Conservation (phyloP, 1,139 yeast genomes). For the Kodamaea alishanica region DNA sequence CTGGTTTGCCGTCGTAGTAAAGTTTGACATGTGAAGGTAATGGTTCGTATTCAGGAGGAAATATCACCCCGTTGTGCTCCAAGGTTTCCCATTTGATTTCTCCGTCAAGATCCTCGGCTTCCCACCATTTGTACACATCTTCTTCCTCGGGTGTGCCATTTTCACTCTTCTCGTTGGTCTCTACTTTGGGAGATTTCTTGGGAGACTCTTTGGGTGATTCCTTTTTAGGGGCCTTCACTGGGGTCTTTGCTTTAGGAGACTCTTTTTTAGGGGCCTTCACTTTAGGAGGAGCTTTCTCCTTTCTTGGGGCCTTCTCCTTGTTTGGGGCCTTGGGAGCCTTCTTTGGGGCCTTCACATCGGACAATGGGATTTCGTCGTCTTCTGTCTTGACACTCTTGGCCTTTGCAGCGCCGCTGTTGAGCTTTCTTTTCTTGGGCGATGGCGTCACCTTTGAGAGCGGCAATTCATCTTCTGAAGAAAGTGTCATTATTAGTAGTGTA, state of each 20-base stretch:
- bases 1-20: constrained; percentile 71
- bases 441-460: constrained; percentile 8
- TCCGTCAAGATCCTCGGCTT: constrained; percentile 64
- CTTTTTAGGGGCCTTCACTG: constrained; percentile 2
- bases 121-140: constrained; percentile 82
- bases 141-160: constrained; percentile 41
- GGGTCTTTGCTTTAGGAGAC: constrained; percentile 1
- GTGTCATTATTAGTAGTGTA: constrained; percentile 3
- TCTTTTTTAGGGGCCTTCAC: constrained; percentile 2
- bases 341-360: constrained; percentile 5
- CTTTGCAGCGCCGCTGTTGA: background rate
- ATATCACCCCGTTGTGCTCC: constrained; percentile 85
- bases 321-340: constrained; percentile 4
- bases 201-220: constrained; percentile 6
- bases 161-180: constrained; percentile 33
- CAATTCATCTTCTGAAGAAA: constrained; percentile 8
- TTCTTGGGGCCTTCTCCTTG: constrained; percentile 3
- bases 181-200: constrained; percentile 7
- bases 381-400: constrained; percentile 6
- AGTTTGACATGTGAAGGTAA: constrained; percentile 77
- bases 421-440: constrained; percentile 4
- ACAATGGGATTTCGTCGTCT: constrained; percentile 13
- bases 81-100: constrained; percentile 81
- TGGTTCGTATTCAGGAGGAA: constrained; percentile 90
- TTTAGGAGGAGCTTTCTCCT: background rate